Evolutionary conservation across 805 yeast species (phyloP).

Genomic region (Starmerella kuoi): DNA sequence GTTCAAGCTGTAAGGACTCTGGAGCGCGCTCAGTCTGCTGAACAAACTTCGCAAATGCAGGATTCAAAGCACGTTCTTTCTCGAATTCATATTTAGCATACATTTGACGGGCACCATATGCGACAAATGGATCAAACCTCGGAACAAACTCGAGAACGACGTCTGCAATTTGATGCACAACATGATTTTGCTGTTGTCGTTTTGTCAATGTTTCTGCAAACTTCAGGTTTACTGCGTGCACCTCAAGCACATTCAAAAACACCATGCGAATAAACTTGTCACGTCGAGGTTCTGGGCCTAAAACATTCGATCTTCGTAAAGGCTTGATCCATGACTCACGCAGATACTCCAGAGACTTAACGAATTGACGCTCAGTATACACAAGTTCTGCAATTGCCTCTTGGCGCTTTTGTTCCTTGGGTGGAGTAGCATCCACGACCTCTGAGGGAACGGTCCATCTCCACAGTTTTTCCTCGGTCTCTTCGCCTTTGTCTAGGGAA

Average conservation of each 20-base stretch:
- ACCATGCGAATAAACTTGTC: slow-evolving; percentile 87
- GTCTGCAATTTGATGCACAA: slow-evolving; percentile 78
- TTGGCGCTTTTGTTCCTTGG: slow-evolving; percentile 80
- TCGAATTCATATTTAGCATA: slow-evolving; percentile 93
- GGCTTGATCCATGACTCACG: slow-evolving; percentile 93
- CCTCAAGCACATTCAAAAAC: slow-evolving; percentile 78
- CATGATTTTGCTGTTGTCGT: slow-evolving; percentile 75
- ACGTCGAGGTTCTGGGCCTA: slow-evolving; percentile 78
- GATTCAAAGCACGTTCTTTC: slow-evolving; percentile 79
- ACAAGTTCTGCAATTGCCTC: slow-evolving; percentile 90
- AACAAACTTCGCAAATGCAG: slow-evolving; percentile 83
- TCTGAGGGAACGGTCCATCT: slow-evolving; percentile 78
- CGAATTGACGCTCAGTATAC: slow-evolving; percentile 88
- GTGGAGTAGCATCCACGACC: slow-evolving; percentile 64
- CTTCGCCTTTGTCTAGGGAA: slow-evolving; percentile 45
- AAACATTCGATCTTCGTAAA: slow-evolving; percentile 68
- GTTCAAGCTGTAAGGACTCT: slow-evolving; percentile 78
- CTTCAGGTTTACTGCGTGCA: slow-evolving; percentile 67
- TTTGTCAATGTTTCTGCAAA: slow-evolving; percentile 81
- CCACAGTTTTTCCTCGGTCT: slow-evolving; percentile 65
- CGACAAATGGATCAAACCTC: slow-evolving; percentile 80
- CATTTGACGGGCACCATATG: slow-evolving; percentile 88
- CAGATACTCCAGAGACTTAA: slow-evolving; percentile 83
- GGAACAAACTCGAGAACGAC: slow-evolving; percentile 73
- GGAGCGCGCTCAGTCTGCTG: slow-evolving; percentile 79